phyloP scores from a whole-genome alignment of 164 flowering plant species.

The Aristolochia contorta region DNA sequence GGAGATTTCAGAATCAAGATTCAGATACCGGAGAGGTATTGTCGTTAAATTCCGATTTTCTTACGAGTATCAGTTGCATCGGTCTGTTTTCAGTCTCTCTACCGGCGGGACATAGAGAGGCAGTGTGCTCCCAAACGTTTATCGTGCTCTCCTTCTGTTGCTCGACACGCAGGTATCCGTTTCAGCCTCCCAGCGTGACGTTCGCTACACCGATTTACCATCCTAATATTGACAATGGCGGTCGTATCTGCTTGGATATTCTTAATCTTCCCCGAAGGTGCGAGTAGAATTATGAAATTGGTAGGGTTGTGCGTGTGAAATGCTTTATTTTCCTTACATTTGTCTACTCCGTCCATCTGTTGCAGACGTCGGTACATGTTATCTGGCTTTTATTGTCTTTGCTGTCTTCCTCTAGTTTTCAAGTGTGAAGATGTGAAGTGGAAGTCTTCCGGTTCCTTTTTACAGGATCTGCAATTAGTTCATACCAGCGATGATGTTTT shows the following conservation, averaged over 20 bases:
- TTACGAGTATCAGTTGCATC: not conserved
- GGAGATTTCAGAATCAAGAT: constrained; percentile 62
- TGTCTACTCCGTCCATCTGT: not conserved
- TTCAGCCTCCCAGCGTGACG: constrained; percentile 82
- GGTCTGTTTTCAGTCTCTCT: not conserved
- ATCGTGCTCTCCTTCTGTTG: not conserved
- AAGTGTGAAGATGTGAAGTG: too few relatives aligned
- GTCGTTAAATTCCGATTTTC: too few relatives aligned
- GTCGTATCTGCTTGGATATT: constrained; percentile 87
- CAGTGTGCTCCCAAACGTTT: not conserved
- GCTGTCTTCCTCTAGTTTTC: too few relatives aligned
- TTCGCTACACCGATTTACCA: constrained; percentile 83
- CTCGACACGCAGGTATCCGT: constrained; percentile 54
- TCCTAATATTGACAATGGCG: constrained; percentile 83
- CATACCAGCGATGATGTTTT: too few relatives aligned
- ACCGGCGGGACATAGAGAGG: too few relatives aligned
- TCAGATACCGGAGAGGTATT: constrained; percentile 76
- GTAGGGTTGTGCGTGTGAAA: too few relatives aligned
- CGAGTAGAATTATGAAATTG: not conserved
- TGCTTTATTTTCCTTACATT: too few relatives aligned
- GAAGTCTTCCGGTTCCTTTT: too few relatives aligned
- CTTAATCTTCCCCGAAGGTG: constrained; percentile 91
- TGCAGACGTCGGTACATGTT: not conserved
- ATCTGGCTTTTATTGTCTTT: too few relatives aligned
- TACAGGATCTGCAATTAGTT: too few relatives aligned